These are phyloP conservation scores for Aureoboletus auriporus DNA, from an alignment of 768 basidiomycete genomes.

Conservation along the genomic window DNA sequence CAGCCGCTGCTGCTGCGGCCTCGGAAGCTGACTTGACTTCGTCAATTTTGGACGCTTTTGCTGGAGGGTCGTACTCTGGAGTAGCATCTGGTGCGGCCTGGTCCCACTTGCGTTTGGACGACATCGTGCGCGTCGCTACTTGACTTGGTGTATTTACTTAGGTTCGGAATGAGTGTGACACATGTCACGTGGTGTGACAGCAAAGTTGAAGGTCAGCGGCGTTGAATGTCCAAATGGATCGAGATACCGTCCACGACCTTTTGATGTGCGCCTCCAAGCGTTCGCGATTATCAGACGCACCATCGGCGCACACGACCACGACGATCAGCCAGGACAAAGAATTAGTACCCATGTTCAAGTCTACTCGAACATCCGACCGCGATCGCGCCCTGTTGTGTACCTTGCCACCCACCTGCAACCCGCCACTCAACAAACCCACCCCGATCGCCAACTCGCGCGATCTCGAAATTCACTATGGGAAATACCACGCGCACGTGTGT, in stretches of 20 bases:
- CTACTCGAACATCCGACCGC: conserved; percentile 27
- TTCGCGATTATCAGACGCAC: conserved; percentile 27
- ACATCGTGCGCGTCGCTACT: conserved; percentile 36
- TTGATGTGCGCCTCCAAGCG: conserved; percentile 31
- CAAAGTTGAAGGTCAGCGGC: conserved; percentile 20
- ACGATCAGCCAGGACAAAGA: conserved; percentile 17
- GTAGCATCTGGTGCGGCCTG: conserved; percentile 47
- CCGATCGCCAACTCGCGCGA: conserved; percentile 62
- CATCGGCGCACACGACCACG: conserved; percentile 33
- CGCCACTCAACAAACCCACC: conserved; percentile 50
- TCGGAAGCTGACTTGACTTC: conserved; percentile 52
- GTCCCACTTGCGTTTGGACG: conserved; percentile 83
- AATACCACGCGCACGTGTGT: conserved; percentile 81
- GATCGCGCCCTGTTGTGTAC: conserved; percentile 57
- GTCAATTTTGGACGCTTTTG: conserved; percentile 44
- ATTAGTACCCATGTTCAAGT: conserved; percentile 27
- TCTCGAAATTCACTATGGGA: conserved; percentile 80
- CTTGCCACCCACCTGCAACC: conserved; percentile 80
- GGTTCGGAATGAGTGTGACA: conserved; percentile 3
- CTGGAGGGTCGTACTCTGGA: conserved; percentile 39
- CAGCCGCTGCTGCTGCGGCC: conserved; percentile 70
- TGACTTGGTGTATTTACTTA: too few relatives aligned
- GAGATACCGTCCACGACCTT: not conserved
- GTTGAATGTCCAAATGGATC: conserved; percentile 1
- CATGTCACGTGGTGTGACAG: conserved; percentile 15